Evolutionary conservation across 2,329 filamentous ascomycete genomes (phyloP).

Genomic region (Pezicula carpinea): DNA sequence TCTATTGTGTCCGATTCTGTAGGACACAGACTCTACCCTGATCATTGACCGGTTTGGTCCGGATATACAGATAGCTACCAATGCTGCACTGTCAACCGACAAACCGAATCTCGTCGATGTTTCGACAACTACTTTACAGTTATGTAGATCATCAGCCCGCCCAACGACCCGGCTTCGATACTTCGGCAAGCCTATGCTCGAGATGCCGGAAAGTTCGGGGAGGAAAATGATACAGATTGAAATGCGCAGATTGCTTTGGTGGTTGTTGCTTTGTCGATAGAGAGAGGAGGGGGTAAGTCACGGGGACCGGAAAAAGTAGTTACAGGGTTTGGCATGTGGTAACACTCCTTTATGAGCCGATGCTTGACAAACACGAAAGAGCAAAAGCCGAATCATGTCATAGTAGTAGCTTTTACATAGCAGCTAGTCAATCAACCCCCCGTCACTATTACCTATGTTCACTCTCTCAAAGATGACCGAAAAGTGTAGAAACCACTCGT

Average conservation of each 20-base stretch:
- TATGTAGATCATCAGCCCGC: neutral
- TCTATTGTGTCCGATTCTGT: conserved; percentile 2
- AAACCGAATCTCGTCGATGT: conserved; percentile 10
- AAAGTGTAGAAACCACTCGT: too few species aligned
- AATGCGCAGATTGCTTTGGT: conserved; percentile 1
- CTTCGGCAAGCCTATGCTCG: neutral
- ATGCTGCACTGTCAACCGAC: conserved; percentile 2
- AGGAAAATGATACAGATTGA: conserved; percentile 12
- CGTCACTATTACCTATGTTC: too few species aligned
- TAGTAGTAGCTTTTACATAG: too few species aligned
- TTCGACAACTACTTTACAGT: conserved; percentile 4
- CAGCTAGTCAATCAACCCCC: too few species aligned
- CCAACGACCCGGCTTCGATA: neutral
- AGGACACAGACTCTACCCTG: neutral
- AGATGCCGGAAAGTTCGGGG: conserved; percentile 3
- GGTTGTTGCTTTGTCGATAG: conserved; percentile 7
- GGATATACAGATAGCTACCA: conserved; percentile 7
- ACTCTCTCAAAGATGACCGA: too few species aligned
- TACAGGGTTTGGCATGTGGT: neutral
- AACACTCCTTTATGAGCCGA: conserved; percentile 2
- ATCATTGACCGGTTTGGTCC: conserved; percentile 3
- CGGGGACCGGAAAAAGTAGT: neutral
- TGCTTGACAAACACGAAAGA: too few species aligned
- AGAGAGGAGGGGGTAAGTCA: neutral
- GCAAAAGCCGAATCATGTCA: too few species aligned